These are phyloP conservation scores for Geopyxis carbonaria DNA, from an alignment of 495 filamentous ascomycete species.

Conservation along the genomic window DNA sequence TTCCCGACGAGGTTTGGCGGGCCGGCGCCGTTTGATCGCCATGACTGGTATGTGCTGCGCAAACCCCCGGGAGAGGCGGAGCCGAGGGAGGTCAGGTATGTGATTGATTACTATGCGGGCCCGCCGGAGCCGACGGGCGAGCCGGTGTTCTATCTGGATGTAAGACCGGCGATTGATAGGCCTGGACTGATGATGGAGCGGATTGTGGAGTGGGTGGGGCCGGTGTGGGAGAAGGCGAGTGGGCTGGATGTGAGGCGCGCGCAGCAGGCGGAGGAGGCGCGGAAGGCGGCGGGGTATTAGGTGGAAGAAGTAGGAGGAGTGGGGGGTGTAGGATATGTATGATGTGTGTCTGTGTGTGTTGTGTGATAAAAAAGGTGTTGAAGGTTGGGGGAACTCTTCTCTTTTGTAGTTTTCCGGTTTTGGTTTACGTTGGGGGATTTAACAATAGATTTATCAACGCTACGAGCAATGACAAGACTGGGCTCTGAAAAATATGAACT, in stretches of 20 bases:
- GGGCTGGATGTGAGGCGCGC: slow-evolving; percentile 44
- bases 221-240: slow-evolving; percentile 82
- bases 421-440: too few relatives aligned
- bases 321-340: too few relatives aligned
- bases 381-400: too few relatives aligned
- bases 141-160: slow-evolving; percentile 92
- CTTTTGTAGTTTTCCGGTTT: too few relatives aligned
- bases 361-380: too few relatives aligned
- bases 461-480: too few relatives aligned
- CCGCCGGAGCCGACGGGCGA: slow-evolving; percentile 75
- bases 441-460: too few relatives aligned
- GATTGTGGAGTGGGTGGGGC: slow-evolving; percentile 72
- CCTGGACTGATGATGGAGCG: slow-evolving; percentile 69
- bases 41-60: slow-evolving; percentile 87
- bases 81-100: slow-evolving; percentile 63
- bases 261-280: slow-evolving; percentile 17
- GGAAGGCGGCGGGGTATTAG: slow-evolving; percentile 5
- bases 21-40: slow-evolving; percentile 86
- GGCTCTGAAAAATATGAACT: too few relatives aligned
- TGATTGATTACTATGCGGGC: slow-evolving; percentile 94
- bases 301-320: too few relatives aligned
- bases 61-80: slow-evolving; percentile 35
- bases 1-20: slow-evolving; percentile 63
- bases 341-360: too few relatives aligned
- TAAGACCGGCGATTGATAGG: slow-evolving; percentile 79